phyloP scores from a whole-genome alignment of 2,329 filamentous ascomycete species.

The Albophoma yamanashiensis region DNA sequence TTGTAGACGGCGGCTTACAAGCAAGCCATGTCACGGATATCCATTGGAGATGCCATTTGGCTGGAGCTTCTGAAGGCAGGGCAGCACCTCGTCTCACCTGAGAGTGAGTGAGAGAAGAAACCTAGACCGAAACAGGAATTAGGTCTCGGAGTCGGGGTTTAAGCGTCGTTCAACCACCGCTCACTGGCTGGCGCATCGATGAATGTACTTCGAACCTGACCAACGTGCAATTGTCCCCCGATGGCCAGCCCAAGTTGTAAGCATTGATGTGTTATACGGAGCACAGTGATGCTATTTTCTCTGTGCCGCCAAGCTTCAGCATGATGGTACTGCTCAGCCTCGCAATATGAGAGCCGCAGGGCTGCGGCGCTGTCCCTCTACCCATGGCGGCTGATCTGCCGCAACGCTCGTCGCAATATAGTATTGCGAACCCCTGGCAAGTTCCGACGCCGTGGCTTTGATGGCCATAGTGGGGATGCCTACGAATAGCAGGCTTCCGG shows the following conservation, averaged over 20 bases:
- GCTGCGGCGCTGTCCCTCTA: neutral
- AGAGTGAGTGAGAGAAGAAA: conserved; percentile 7
- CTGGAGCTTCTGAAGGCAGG: conserved; percentile 3
- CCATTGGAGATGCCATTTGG: neutral
- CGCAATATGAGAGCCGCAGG: neutral
- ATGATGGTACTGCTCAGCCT: neutral
- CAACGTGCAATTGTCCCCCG: neutral
- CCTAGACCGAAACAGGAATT: conserved; percentile 5
- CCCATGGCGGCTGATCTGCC: neutral
- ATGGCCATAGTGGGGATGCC: neutral
- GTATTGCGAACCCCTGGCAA: neutral
- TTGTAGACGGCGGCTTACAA: neutral
- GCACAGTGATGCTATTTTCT: neutral
- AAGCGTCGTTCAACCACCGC: neutral
- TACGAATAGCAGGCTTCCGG: neutral
- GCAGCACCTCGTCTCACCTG: conserved; percentile 2
- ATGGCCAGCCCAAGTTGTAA: no score
- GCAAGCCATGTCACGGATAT: neutral
- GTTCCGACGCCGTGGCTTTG: neutral
- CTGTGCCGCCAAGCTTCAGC: neutral
- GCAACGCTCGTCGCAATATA: neutral
- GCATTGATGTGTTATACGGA: neutral
- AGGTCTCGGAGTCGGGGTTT: neutral
- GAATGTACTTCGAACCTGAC: neutral
- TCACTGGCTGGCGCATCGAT: neutral